phyloP scores from a whole-genome alignment of 495 filamentous ascomycete genomes.

The Articulospora tetracladia region DNA sequence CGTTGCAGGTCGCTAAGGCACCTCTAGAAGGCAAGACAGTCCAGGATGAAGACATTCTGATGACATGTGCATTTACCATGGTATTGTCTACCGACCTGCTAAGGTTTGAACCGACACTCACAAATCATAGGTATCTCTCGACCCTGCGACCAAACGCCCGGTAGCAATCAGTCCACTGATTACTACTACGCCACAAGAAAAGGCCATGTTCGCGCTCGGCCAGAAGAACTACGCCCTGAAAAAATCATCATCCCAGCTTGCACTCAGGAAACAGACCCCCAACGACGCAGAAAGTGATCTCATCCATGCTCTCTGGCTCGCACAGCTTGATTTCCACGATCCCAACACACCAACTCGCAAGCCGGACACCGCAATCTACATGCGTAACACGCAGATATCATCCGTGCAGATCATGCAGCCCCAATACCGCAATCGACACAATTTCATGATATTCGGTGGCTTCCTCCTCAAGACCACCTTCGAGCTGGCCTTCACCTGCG shows the following conservation, averaged over 20 bases:
- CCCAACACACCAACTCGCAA: slow-evolving; percentile 53
- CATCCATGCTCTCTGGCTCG: slow-evolving; percentile 77
- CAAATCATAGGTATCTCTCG: slow-evolving; percentile 52
- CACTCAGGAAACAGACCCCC: slow-evolving; percentile 67
- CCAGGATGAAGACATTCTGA: slow-evolving; percentile 65
- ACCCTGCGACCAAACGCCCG: slow-evolving; percentile 68
- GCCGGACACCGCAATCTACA: slow-evolving; percentile 61
- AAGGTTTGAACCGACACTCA: not conserved
- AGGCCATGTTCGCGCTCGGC: slow-evolving; percentile 60
- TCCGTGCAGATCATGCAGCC: slow-evolving; percentile 84
- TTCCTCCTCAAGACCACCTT: slow-evolving; percentile 80
- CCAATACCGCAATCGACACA: slow-evolving; percentile 78
- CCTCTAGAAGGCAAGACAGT: slow-evolving; percentile 50
- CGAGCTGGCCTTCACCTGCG: slow-evolving; percentile 85
- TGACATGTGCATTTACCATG: slow-evolving; percentile 85
- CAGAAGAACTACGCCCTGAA: slow-evolving; percentile 74
- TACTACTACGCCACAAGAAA: slow-evolving; percentile 68
- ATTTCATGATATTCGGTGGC: slow-evolving; percentile 89
- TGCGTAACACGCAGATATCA: slow-evolving; percentile 62
- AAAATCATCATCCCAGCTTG: slow-evolving; percentile 58
- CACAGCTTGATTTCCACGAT: slow-evolving; percentile 66
- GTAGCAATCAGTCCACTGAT: slow-evolving; percentile 49
- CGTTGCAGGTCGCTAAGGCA: slow-evolving; percentile 66
- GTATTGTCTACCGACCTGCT: slow-evolving; percentile 23
- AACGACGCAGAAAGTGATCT: slow-evolving; percentile 74